A percentile compares a stretch with the other conserved stretches of the same genome.
phyloP scores from a whole-genome alignment of 768 basidiomycete genomes.

The Pulveroboletus ravenelii region DNA sequence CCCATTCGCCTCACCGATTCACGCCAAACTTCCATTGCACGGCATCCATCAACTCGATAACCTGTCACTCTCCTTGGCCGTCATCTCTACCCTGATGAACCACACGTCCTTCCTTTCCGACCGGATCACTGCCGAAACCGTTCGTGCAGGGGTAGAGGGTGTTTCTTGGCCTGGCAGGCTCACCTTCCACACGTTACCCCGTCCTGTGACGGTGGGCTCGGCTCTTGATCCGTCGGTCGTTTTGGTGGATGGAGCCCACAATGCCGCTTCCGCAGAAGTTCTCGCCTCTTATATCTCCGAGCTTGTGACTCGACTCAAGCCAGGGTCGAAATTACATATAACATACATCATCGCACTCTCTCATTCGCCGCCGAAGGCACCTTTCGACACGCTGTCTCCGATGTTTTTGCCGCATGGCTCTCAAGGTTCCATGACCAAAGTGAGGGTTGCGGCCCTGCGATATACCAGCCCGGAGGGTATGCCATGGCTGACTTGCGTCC shows the following conservation, averaged over 20 bases:
- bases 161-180: constrained; percentile 82
- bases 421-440: constrained; percentile 24
- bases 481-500: constrained; percentile 84
- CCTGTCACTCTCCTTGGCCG: constrained; percentile 60
- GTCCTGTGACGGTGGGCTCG: constrained; percentile 15
- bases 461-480: constrained; percentile 84
- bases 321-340: constrained; percentile 34
- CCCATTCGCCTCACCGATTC: constrained; percentile 42
- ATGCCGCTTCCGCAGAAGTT: constrained; percentile 66
- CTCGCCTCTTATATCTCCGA: constrained; percentile 57
- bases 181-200: constrained; percentile 50
- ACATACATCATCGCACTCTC: constrained; percentile 82
- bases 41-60: constrained; percentile 87
- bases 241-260: constrained; percentile 93
- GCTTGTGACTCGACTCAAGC: constrained; percentile 27
- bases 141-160: constrained; percentile 53
- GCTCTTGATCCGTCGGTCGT: constrained; percentile 34
- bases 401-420: constrained; percentile 46
- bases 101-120: constrained; percentile 30
- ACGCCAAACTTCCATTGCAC: constrained; percentile 56
- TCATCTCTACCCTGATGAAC: constrained; percentile 54
- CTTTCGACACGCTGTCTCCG: constrained; percentile 63
- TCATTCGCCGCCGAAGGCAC: constrained; percentile 80
- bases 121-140: constrained; percentile 42
- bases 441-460: constrained; percentile 48